Evolutionary conservation across 192 early-diverging fungal species (phyloP), one percentile per base, ranked within the genome.

Genomic region (Coemansia sp.): DNA sequence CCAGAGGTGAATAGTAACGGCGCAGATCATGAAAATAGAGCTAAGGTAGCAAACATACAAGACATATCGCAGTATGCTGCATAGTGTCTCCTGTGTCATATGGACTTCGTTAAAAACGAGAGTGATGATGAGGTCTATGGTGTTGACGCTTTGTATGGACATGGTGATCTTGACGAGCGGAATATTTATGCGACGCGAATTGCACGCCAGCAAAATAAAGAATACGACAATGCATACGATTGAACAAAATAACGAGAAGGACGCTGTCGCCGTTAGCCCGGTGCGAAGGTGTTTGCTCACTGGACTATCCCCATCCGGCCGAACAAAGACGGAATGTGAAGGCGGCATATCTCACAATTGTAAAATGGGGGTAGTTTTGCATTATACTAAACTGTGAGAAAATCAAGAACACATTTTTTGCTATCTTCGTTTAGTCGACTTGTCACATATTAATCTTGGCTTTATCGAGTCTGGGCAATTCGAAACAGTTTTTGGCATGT

Each of bases 1-100:
- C 82, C 82, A 84, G 5, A 84, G 55, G 24, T 84, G 78, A 13
- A 84, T 50, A 0, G 82, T 79, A 12, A 79, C 68, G 4, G 82
- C 74, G 20, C 73, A 76, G 49, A 68, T 73, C 78, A 84, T 73
- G 12, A 84, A 84, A 50, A 84, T 84, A 10, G 82, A 84, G n/a
- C 70, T 62, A 5, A 84, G 77, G 27, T 84, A 84, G 69, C 82
- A 79, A 13, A 71, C 64, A 27, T 74, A 84, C 7, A 74, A 65
- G 15, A 84, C 69, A 39, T 84, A 84, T 29, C 82, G 73, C 53
- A 84, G 52, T 1, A 65, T 27, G 36, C 82, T 73, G 52, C 82
- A 84, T 38, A 84, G 39, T 0, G 76, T 43, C 36, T 69, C 57
- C 5, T 71, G 38, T 11, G 27, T 73, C 1, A 79, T 74, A 0